phyloP scores from a whole-genome alignment of 2,329 filamentous ascomycete genomes.

The Neophaeococcomyces aloes region DNA sequence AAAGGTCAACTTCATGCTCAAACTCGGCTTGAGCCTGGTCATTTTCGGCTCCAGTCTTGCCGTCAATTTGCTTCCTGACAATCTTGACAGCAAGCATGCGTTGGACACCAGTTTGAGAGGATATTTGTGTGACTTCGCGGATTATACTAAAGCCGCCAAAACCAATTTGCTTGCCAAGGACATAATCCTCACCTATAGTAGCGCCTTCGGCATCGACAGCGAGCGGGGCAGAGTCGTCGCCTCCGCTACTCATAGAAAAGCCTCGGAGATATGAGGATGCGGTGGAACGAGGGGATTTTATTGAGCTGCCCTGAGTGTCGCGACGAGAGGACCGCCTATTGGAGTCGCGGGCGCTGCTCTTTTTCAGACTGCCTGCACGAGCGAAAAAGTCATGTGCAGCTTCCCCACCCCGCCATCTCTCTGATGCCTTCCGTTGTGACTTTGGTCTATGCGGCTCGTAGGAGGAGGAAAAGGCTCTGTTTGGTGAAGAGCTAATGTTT shows the following conservation, averaged over 20 bases:
- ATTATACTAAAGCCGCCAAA: constrained; percentile 57
- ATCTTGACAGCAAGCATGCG: constrained; percentile 53
- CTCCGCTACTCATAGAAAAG: constrained; percentile 39
- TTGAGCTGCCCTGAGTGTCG: constrained; percentile 28
- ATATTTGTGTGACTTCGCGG: constrained; percentile 55
- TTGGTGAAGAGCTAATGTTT: constrained; percentile 7
- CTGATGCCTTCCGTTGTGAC: constrained; percentile 19
- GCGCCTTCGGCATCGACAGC: constrained; percentile 58
- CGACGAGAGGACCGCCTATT: constrained; percentile 15
- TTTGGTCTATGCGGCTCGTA: constrained; percentile 15
- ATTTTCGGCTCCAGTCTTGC: constrained; percentile 50
- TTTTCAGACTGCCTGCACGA: constrained; percentile 19
- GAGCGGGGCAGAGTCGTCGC: constrained; percentile 28
- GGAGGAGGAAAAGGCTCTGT: constrained; percentile 14
- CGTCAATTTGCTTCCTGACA: constrained; percentile 48
- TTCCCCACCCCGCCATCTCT: constrained; percentile 23
- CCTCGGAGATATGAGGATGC: constrained; percentile 45
- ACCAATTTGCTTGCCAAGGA: constrained; percentile 56
- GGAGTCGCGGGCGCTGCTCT: constrained; percentile 13
- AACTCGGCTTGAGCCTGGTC: constrained; percentile 57
- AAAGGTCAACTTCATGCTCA: constrained; percentile 58
- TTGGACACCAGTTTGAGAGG: constrained; percentile 42
- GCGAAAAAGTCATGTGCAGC: constrained; percentile 25
- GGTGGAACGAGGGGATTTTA: constrained; percentile 44
- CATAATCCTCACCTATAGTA: constrained; percentile 55